Conservation (phyloP, 1,139 yeast genomes). For the Hansenula sp. region DNA sequence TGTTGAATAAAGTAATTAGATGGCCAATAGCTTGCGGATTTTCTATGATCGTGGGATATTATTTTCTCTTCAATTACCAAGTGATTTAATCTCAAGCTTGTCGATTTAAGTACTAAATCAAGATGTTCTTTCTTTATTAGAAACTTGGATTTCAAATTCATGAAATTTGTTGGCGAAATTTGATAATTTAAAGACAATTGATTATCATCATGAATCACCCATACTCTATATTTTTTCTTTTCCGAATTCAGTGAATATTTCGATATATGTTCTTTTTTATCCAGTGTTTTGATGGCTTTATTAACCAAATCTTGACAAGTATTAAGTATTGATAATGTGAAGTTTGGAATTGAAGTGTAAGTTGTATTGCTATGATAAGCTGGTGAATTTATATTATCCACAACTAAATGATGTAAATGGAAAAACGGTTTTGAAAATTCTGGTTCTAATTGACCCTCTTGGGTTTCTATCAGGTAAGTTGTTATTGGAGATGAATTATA, state of each 20-base stretch:
- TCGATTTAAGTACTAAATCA: slow-evolving; percentile 15
- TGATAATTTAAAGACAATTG: slow-evolving; percentile 18
- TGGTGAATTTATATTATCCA: slow-evolving; percentile 19
- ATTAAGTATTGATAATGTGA: slow-evolving; percentile 18
- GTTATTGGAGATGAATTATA: slow-evolving; percentile 39
- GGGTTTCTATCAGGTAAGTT: slow-evolving; percentile 39
- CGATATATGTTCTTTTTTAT: slow-evolving; percentile 20
- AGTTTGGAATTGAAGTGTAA: slow-evolving; percentile 20
- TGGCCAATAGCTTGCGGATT: slow-evolving; percentile 29
- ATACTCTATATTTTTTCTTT: slow-evolving; percentile 22
- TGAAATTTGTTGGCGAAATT: slow-evolving; percentile 25
- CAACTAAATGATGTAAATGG: slow-evolving; percentile 44
- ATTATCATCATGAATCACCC: slow-evolving; percentile 25
- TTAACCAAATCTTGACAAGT: slow-evolving; percentile 17
- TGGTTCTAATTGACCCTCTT: slow-evolving; percentile 37
- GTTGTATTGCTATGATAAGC: slow-evolving; percentile 8
- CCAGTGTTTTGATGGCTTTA: slow-evolving; percentile 12
- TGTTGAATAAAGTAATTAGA: slow-evolving; percentile 27
- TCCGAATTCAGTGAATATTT: slow-evolving; percentile 1
- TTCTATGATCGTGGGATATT: neutral
- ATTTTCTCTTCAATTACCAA: slow-evolving; percentile 28
- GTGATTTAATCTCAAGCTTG: slow-evolving; percentile 21
- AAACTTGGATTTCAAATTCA: slow-evolving; percentile 19
- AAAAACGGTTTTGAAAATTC: slow-evolving; percentile 53
- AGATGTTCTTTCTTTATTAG: slow-evolving; percentile 20